A percentile compares a stretch with the other conserved stretches of the same genome.
Conservation (phyloP, 805 yeast genomes). For the Saturnispora halmiae region DNA sequence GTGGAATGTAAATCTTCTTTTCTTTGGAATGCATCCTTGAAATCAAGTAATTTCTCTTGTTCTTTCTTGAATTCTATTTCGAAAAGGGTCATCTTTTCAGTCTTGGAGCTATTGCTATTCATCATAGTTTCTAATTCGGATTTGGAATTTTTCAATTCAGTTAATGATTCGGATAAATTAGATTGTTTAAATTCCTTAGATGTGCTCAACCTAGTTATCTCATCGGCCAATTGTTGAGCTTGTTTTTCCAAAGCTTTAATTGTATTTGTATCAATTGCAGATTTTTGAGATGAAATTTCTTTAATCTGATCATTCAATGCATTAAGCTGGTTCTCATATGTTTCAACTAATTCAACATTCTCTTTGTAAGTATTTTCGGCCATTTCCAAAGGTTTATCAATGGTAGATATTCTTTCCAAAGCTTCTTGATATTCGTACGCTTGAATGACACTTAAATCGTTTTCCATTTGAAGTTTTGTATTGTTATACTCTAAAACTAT, state of each 20-base stretch:
- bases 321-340: conserved; percentile 36
- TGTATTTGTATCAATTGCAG: conserved; percentile 50
- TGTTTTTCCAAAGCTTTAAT: conserved; percentile 49
- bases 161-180: conserved; percentile 28
- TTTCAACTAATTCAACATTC: conserved; percentile 34
- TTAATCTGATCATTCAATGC: conserved; percentile 47
- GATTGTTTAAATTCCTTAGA: conserved; percentile 37
- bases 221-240: conserved; percentile 51
- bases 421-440: conserved; percentile 23
- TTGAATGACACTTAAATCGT: conserved; percentile 8
- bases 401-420: conserved; percentile 18
- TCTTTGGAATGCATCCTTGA: conserved; percentile 40
- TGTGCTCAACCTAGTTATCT: conserved; percentile 60
- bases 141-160: conserved; percentile 14
- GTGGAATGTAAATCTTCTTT: conserved; percentile 78
- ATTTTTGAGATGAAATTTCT: conserved; percentile 40
- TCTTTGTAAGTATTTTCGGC: conserved; percentile 15
- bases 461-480: conserved; percentile 12
- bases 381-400: conserved; percentile 3
- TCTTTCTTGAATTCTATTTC: conserved; percentile 39
- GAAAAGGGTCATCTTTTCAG: conserved; percentile 30
- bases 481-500: conserved; percentile 80
- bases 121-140: conserved; percentile 16
- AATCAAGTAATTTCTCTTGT: conserved; percentile 34
- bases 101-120: background rate